Base-by-base conservation (phyloP, 495 filamentous ascomycete genomes). In the Entonaema liquescens region DNA sequence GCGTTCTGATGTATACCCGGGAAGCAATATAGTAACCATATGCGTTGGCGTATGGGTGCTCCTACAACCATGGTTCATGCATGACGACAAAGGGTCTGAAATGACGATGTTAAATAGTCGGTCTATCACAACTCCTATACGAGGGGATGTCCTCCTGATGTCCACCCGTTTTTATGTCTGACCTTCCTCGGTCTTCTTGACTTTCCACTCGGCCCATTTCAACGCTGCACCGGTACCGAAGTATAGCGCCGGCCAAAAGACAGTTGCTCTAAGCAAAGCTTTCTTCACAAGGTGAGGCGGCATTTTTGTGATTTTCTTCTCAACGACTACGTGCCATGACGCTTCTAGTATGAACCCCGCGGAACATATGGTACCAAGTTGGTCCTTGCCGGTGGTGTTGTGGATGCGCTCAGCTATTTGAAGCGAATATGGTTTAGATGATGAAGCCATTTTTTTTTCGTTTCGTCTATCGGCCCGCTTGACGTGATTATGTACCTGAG, bases 341-440 rank as follows among this genome's bases (percentile, higher is more conserved):
- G 56, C 60, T 53, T 77, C 73, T 1, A 73, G 29, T 5, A 67
- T 1, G 17, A 77, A 60, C 6, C 67, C 73, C 5, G 15, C 38
- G 8, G 42, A 2, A 38, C 70, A 74, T 8, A 72, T 69, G 21
- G 12, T 25, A 13, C 25, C 19, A 25, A 74, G 62, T 15, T 72
- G 7, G 2, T 73, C 62, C 36, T 75, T 71, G 31, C 63, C 65
- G n/a, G 70, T 73, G 2, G 36, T 44, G 17, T 61, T 38, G 31
- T 77, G 47, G 58, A 77, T 57, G 35, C 70, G 65, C 25, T 77
- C 73, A 17, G 73, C 73, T 54, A 70, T 3, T 29, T 56, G 67
- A 31, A 75, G 67, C 1, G 55, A 69, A 31, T 59, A 70, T 15
- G 75, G 28, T 42, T 72, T 71, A 13, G 64, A 28, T 59, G 61